Base-by-base conservation (phyloP, 2,329 filamentous ascomycete genomes). In the Furcasterigmium sp. region DNA sequence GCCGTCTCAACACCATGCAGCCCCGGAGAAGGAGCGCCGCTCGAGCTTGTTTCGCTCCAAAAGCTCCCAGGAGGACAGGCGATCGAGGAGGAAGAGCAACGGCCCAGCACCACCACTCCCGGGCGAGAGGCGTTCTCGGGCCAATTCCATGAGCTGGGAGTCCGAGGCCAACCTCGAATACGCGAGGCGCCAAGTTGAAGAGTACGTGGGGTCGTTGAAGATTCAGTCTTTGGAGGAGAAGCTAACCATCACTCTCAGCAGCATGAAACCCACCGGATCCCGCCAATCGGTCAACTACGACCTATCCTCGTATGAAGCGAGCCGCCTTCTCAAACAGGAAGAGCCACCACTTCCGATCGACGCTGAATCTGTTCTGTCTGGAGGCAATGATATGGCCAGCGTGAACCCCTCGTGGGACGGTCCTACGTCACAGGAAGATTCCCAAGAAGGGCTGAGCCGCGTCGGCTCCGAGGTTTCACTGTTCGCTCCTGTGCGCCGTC, bases 391-490 rank as follows among this genome's bases (percentile, higher is more conserved):
- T 35, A 56, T 17, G n/a, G 32, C 17, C 32, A 18, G 11, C n/a
- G 5, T 17, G n/a, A 15, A 35, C 15, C 9, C 15, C n/a, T 17
- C 32, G 15, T 35, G 32, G 32, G 18, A 35, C 32, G 15, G 32
- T 10, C 9, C 9, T 15, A 11, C 11, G 11, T 7, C 23, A 11
- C 23, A 26, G 11, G 32, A 35, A 6, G 32, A 35, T 6, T 17
- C 32, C n/a, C 3, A 9, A 11, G 32, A 35, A 18, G 17, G n/a
- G 10, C n/a, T 73, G 8, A 56, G 59, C 11, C 61, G 67, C 11
- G 58, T 63, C n/a, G 65, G 65, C 44, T 77, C 75, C 7, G 74
- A 78, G 21, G 46, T 67, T 3, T 69, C 70, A 4, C 51, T 74
- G 10, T 74, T 70, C 49, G 67, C 68, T 21, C 70, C 72, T 5